Evolutionary conservation across 768 basidiomycete genomes (phyloP), one percentile per base, ranked within the genome.

Genomic region (Naganishia antarctica): DNA sequence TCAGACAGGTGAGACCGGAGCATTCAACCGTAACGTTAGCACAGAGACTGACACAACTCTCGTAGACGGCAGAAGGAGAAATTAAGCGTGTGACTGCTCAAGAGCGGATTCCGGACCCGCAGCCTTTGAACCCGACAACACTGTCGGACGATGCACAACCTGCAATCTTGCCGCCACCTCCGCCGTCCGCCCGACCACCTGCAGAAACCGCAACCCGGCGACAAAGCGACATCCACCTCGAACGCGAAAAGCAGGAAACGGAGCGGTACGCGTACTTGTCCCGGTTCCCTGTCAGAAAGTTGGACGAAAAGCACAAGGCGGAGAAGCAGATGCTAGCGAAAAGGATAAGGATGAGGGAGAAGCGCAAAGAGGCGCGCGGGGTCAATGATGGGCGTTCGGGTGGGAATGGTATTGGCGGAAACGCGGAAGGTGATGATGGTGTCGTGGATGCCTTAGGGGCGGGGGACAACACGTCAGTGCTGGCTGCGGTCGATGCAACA

Each of bases 1-100:
- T 57, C 12, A 23, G 11, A 57, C 28, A 57, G 21, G 53, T 57
- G 23, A 15, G 53, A n/a, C n/a, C n/a, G n/a, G n/a, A n/a, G n/a
- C n/a, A n/a, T n/a, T n/a, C n/a, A n/a, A n/a, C n/a, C n/a, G n/a
- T n/a, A n/a, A n/a, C n/a, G n/a, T n/a, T n/a, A n/a, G n/a, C n/a
- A n/a, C n/a, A n/a, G n/a, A n/a, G n/a, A n/a, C n/a, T n/a, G n/a
- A n/a, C n/a, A n/a, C n/a, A n/a, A n/a, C n/a, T n/a, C n/a, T n/a
- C n/a, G n/a, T n/a, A n/a, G n/a, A n/a, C n/a, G n/a, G n/a, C n/a
- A n/a, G n/a, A n/a, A n/a, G n/a, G n/a, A 37, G 34, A 37, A 15
- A 37, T 15, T 15, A 37, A 37, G 34, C 34, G 34, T 37, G n/a
- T n/a, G n/a, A n/a, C n/a, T n/a, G n/a, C n/a, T n/a, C n/a, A n/a